Base-by-base conservation (phyloP, 352 stramenopile species). In the Phytophthora lateralis region DNA sequence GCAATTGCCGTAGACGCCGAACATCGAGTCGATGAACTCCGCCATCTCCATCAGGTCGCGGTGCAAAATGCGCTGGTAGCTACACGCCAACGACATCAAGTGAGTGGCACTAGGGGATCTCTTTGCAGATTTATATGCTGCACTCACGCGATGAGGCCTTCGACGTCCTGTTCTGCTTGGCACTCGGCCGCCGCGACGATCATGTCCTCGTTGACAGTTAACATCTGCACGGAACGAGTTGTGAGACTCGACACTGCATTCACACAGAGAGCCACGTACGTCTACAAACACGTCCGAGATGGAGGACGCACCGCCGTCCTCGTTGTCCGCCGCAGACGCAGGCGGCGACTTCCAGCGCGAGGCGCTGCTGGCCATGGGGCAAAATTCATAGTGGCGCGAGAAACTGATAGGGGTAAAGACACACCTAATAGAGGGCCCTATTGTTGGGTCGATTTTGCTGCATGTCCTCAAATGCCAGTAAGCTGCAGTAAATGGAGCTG, bases 21-120 rank as follows among this genome's bases (percentile, higher is more conserved):
- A 93, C 51, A 82, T 73, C 37, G 82, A 73, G 68, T 93, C 84
- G 44, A 91, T 79, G 51, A 91, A 93, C 46, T 86, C 74, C 26
- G 84, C 80, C 84, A 93, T 93, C 39, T 93, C 84, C 65, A 93
- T 78, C 29, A 93, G 54, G 42, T 91, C 82, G 24, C 76, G 78
- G 46, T 93, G 84, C 41, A 93, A 53, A 38, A 91, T 74, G 6
- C 75, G 78, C 63, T 93, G 84, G 54, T 91, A 90, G 2, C 80
- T 91, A 24, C 37, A 39, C 39, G 48, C 0, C 15, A 56, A 41
- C 37, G 41, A 6, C 34, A 53, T 48, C 54, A 50, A 52, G 56
- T 73, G 24, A 71, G 15, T 29, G 29, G 27, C 27, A 32, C 1
- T 32, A 32, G 27, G 3, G 2, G 7, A 32, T 0, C 5, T 11